These are phyloP conservation scores for Xylogone sp. DNA, from an alignment of 2,329 filamentous ascomycete genomes.

Conservation along the genomic window DNA sequence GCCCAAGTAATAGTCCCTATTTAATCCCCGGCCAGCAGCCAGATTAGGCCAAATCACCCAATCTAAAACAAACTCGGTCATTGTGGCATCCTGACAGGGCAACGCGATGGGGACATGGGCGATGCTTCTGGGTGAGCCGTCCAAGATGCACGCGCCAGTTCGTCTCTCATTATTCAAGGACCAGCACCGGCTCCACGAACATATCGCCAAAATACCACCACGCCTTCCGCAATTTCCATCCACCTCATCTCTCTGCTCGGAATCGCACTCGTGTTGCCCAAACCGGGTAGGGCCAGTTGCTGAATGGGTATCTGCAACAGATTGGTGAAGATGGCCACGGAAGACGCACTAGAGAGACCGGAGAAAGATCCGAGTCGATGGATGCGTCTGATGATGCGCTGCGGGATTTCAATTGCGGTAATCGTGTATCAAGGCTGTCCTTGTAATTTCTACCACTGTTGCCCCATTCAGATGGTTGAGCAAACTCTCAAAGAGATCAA, in stretches of 20 bases:
- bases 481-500: too few species aligned
- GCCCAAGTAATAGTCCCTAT: not conserved
- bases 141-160: not conserved
- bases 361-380: not conserved
- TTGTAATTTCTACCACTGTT: too few species aligned
- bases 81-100: not conserved
- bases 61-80: not conserved
- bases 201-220: not conserved
- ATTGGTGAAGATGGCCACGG: not conserved
- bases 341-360: not conserved
- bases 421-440: too few species aligned
- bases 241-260: not conserved
- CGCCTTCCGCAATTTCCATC: not conserved
- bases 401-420: too few species aligned
- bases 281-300: too few species aligned
- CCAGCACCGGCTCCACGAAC: not conserved
- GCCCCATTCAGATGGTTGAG: too few species aligned
- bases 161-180: not conserved
- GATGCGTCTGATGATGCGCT: not conserved
- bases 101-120: not conserved
- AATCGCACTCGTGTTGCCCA: too few species aligned
- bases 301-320: too few species aligned
- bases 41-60: not conserved
- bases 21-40: not conserved
- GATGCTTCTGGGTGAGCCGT: not conserved